Base-by-base conservation (phyloP, 441 rosid genomes). In the Erodium trifolium region DNA sequence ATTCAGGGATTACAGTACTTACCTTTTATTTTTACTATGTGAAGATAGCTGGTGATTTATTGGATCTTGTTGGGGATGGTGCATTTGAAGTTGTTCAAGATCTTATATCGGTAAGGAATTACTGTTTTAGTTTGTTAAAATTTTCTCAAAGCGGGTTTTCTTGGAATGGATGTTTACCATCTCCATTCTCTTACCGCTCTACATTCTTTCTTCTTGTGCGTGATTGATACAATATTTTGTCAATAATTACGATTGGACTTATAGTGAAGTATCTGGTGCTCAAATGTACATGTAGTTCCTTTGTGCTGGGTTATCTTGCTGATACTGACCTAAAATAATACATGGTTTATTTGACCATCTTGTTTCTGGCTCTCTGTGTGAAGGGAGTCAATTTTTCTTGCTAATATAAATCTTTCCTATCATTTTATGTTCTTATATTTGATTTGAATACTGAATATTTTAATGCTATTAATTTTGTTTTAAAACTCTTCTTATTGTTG, bases 31-130 rank as follows among this genome's bases (percentile, higher is more conserved):
- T 53, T 14, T 53, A 14, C 17, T 53, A 53, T 53, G 17, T 53
- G 60, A 53, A 93, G 98, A 87, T 91, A 80, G 98, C 96, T 70
- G 88, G 94, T 68, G 98, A 89, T 55, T 79, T 91, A 60, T 73
- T 93, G 87, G 97, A 93, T 82, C 95, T 93, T 79, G 88, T 88
- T 19, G 98, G 98, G 70, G 98, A 93, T 81, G 49, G 87, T 70
- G 93, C 89, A 68, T 93, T 93, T 80, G 98, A 89, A 83, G 87
- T 81, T 66, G 90, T 93, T 78, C 98, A 91, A 81, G 92, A 91
- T 73, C 89, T 93, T 71, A 65, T 93, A 55, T 76, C 74, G 78
- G 98, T 91, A 85, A 80, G 83, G 71, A 73, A 19, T 63, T 41
- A 62, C 70, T 68, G 4, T 41, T 80, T 41, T 43, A 51, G 39